Conservation (phyloP, 108 stramenopile species). For the Cyclotella cryptica region DNA sequence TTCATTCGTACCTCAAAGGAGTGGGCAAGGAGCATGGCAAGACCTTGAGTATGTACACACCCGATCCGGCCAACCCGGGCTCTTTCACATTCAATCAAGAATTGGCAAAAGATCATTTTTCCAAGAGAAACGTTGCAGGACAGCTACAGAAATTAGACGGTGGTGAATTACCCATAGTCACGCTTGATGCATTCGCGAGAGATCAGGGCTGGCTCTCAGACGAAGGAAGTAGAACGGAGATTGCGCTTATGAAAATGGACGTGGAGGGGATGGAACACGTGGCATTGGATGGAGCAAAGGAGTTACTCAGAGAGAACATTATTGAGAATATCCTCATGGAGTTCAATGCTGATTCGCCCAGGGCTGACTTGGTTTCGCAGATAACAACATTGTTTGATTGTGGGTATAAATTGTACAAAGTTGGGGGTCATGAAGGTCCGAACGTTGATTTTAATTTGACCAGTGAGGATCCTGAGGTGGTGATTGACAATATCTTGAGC, state of each 20-base stretch:
- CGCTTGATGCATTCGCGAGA: slow-evolving; percentile 51
- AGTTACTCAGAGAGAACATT: slow-evolving; percentile 32
- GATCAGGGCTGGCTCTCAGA: slow-evolving; percentile 45
- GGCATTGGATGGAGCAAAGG: slow-evolving; percentile 44
- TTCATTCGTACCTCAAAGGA: slow-evolving; percentile 47
- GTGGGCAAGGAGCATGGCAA: slow-evolving; percentile 43
- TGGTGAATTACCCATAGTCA: slow-evolving; percentile 28
- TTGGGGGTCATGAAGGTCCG: slow-evolving; percentile 16
- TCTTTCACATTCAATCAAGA: slow-evolving; percentile 31
- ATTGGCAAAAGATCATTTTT: slow-evolving; percentile 1
- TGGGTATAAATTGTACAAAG: slow-evolving; percentile 34
- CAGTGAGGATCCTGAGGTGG: neutral
- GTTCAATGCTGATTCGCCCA: slow-evolving; percentile 24
- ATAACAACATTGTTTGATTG: slow-evolving; percentile 15
- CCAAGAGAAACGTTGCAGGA: slow-evolving; percentile 1
- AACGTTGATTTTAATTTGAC: slow-evolving; percentile 6
- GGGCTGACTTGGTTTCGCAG: neutral
- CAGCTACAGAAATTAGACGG: slow-evolving; percentile 13
- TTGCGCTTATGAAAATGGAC: slow-evolving; percentile 57
- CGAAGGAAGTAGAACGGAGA: slow-evolving; percentile 1
- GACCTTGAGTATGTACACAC: slow-evolving; percentile 22
- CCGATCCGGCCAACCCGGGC: slow-evolving; percentile 53
- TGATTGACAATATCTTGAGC: neutral
- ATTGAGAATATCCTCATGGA: slow-evolving; percentile 51
- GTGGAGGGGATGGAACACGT: slow-evolving; percentile 49